Evolutionary conservation across 164 flowering plant species (phyloP).

Genomic region (Chloranthus sessilifolius): DNA sequence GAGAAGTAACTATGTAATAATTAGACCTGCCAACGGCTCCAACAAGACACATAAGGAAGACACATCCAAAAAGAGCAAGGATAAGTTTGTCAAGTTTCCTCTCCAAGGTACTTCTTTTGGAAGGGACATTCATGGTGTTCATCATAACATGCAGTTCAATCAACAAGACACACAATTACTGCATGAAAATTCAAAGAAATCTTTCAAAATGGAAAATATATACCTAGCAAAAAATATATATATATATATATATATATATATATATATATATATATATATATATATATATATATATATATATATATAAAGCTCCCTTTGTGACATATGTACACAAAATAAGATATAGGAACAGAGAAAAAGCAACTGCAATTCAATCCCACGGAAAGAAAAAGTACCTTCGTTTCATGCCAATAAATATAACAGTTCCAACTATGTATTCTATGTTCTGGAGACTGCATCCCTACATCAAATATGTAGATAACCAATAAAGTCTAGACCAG

Average conservation of each 20-base stretch:
- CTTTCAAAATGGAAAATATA: no score
- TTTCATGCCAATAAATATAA: constrained; percentile 88
- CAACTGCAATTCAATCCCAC: neutral
- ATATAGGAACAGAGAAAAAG: neutral
- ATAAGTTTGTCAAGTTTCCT: constrained; percentile 97
- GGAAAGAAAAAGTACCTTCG: constrained; percentile 54
- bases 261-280: no score
- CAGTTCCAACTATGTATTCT: constrained; percentile 78
- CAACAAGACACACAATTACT: neutral
- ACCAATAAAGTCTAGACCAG: no score
- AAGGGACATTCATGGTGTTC: constrained; percentile 98
- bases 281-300: no score
- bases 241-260: no score
- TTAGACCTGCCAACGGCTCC: constrained; percentile 91
- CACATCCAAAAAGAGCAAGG: constrained; percentile 62
- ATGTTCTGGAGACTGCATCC: constrained; percentile 98
- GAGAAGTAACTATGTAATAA: constrained; percentile 1
- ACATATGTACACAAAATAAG: neutral
- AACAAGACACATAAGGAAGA: constrained; percentile 80
- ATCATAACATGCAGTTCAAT: constrained; percentile 85
- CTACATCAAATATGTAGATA: constrained; percentile 24
- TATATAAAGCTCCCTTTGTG: constrained; percentile 1
- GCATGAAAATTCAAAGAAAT: neutral
- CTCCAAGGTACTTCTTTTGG: constrained; percentile 95
- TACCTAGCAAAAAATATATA: no score